Percentiles rank a stretch among this genome's conserved stretches.
Evolutionary conservation across 1,284 basidiomycete genomes (phyloP).

Genomic region (Fistulina hepatica): DNA sequence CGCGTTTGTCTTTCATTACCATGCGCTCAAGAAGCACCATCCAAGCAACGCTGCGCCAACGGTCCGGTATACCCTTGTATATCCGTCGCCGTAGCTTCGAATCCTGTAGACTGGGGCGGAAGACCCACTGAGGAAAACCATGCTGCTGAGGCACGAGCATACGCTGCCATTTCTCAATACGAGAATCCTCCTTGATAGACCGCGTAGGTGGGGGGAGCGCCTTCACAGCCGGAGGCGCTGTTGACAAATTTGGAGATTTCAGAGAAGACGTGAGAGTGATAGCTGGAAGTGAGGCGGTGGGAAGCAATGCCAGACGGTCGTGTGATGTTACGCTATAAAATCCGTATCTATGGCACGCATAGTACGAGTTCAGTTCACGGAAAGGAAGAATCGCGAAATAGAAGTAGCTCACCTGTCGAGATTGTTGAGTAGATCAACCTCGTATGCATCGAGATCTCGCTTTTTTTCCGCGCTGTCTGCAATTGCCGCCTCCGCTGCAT

Average conservation of each 20-base stretch:
- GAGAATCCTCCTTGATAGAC: slow-evolving; percentile 51
- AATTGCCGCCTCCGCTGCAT: slow-evolving; percentile 43
- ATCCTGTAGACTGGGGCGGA: slow-evolving; percentile 33
- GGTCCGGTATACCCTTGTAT: slow-evolving; percentile 95
- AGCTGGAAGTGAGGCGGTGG: too few species aligned
- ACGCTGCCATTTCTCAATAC: slow-evolving; percentile 80
- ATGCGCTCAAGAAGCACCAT: slow-evolving; percentile 53
- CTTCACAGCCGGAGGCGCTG: slow-evolving; percentile 27
- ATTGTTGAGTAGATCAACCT: slow-evolving; percentile 56
- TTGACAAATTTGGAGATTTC: too few species aligned
- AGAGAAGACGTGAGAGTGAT: too few species aligned
- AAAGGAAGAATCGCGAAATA: slow-evolving; percentile 5
- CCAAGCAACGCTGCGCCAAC: slow-evolving; percentile 93
- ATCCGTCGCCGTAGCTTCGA: slow-evolving; percentile 68
- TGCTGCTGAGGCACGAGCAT: slow-evolving; percentile 74
- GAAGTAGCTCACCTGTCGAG: slow-evolving; percentile 62
- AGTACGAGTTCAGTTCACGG: slow-evolving; percentile 80
- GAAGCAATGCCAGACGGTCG: too few species aligned
- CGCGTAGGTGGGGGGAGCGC: slow-evolving; percentile 36
- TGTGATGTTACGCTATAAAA: too few species aligned
- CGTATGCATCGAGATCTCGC: slow-evolving; percentile 48
- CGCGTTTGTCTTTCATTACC: too few species aligned
- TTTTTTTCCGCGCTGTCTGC: slow-evolving; percentile 47
- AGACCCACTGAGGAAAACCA: slow-evolving; percentile 66
- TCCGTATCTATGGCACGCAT: too few species aligned